Conservation (phyloP, 768 basidiomycete species). For the Russula griseocarnosa region DNA sequence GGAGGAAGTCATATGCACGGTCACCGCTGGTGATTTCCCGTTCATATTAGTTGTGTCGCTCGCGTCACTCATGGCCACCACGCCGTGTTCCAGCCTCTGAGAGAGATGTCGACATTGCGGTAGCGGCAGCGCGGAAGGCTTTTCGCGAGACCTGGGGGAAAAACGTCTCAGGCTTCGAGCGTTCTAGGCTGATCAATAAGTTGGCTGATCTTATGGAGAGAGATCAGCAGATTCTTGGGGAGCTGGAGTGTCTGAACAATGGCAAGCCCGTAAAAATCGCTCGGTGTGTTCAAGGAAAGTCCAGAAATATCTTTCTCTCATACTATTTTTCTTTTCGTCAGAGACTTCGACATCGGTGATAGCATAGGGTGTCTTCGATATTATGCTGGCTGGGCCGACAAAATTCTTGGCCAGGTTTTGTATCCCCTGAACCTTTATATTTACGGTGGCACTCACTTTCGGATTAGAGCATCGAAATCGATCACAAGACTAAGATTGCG, state of each 20-base stretch:
- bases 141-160: slow-evolving; percentile 88
- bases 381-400: slow-evolving; percentile 96
- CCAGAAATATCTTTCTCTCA: slow-evolving; percentile 31
- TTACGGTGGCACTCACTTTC: slow-evolving; percentile 7
- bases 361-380: slow-evolving; percentile 76
- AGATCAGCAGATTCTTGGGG: slow-evolving; percentile 75
- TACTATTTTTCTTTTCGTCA: slow-evolving; percentile 31
- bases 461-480: slow-evolving; percentile 67
- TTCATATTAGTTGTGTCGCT: neutral
- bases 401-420: slow-evolving; percentile 77
- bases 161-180: slow-evolving; percentile 78
- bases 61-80: neutral
- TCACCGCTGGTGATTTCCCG: slow-evolving; percentile 45
- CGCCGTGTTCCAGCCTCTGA: slow-evolving; percentile 46
- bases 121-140: slow-evolving; percentile 76
- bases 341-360: slow-evolving; percentile 80
- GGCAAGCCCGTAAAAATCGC: slow-evolving; percentile 79
- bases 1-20: slow-evolving; percentile 65
- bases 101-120: slow-evolving; percentile 80
- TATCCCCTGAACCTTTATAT: slow-evolving; percentile 21
- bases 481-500: slow-evolving; percentile 74
- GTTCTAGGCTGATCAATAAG: slow-evolving; percentile 76
- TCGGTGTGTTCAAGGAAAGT: slow-evolving; percentile 36
- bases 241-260: slow-evolving; percentile 83
- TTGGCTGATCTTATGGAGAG: slow-evolving; percentile 89